Evolutionary conservation across 2,329 filamentous ascomycete species (phyloP), one percentile per base, ranked within the genome.

Genomic region (Cadophora gregata): DNA sequence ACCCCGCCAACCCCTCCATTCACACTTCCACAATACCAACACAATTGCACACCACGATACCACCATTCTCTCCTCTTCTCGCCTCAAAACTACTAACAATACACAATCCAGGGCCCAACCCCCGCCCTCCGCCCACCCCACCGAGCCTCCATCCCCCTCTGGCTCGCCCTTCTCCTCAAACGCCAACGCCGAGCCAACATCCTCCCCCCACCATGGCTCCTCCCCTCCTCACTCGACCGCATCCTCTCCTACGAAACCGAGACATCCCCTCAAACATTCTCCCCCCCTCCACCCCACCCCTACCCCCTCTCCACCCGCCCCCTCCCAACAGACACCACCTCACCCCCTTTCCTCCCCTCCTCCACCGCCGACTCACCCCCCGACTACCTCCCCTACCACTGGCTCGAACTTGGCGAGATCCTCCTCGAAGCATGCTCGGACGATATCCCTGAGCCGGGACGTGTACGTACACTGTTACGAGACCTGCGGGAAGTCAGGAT

Each of bases 121-220:
- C 89, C 90, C 64, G 79, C 87, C 27, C 86, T 99, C 48, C 88
- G 89, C 29, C 96, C 96, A 1, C 95, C 95, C 0, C 90, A 93
- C 76, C 89, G 93, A 73, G 86, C 88, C 71, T 84, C 90, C 48
- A 79, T 98, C 0, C 95, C 96, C 0, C 87, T 99, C 67, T 99
- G 96, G 96, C 91, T 99, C 19, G 96, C 96, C 2, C 86, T 98
- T 19, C 89, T 98, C 27, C 89, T 99, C 63, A 98, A 98, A 80
- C 93, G 94, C 70, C 96, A 99, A 80, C 89, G 91, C 63, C 91
- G 96, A 75, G 93, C 93, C 73, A 97, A 97, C 81, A 97, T 99
- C 71, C 83, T 96, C 4, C 90, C 96, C 0, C 96, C 96, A 9
- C 85, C 93, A 19, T 99, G 96, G 96, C 88, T 99, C 8, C 88